Evolutionary conservation across 1,139 yeast genomes (phyloP).

Genomic region (Candida anutae): DNA sequence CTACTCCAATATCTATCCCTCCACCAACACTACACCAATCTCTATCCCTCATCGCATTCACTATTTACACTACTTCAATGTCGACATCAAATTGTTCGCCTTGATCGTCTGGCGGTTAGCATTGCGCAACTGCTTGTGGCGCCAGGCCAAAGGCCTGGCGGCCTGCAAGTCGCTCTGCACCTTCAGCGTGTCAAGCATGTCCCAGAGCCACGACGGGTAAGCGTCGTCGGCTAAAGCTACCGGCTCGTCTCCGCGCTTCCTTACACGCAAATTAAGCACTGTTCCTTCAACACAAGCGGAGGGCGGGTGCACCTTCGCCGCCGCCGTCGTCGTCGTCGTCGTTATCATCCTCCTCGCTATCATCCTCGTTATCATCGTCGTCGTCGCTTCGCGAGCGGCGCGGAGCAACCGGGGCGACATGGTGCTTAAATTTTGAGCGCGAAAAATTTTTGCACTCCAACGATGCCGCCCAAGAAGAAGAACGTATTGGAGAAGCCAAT

Average conservation of each 20-base stretch:
- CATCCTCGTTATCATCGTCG: too few species aligned
- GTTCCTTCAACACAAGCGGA: conserved; percentile 71
- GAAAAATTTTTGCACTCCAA: too few species aligned
- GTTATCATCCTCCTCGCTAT: too few species aligned
- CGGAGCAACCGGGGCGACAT: too few species aligned
- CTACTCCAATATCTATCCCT: too few species aligned
- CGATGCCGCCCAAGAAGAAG: conserved; percentile 94
- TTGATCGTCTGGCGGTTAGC: conserved; percentile 65
- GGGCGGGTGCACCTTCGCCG: conserved; percentile 33
- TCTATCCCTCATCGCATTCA: not conserved
- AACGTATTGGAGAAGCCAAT: conserved; percentile 78
- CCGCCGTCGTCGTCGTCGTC: too few species aligned
- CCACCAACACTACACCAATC: not conserved
- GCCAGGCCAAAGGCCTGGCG: conserved; percentile 56
- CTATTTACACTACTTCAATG: conserved; percentile 21
- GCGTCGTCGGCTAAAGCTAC: conserved; percentile 81
- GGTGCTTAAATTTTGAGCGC: too few species aligned
- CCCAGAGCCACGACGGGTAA: conserved; percentile 96
- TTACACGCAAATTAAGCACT: conserved; percentile 64
- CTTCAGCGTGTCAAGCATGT: conserved; percentile 57
- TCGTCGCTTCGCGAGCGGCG: too few species aligned
- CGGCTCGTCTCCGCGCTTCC: conserved; percentile 79
- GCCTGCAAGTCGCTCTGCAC: conserved; percentile 46
- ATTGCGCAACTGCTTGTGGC: conserved; percentile 61
- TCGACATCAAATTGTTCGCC: conserved; percentile 65